Evolutionary conservation across 2,329 filamentous ascomycete genomes (phyloP).

Genomic region (Aspergillus arachidicola): DNA sequence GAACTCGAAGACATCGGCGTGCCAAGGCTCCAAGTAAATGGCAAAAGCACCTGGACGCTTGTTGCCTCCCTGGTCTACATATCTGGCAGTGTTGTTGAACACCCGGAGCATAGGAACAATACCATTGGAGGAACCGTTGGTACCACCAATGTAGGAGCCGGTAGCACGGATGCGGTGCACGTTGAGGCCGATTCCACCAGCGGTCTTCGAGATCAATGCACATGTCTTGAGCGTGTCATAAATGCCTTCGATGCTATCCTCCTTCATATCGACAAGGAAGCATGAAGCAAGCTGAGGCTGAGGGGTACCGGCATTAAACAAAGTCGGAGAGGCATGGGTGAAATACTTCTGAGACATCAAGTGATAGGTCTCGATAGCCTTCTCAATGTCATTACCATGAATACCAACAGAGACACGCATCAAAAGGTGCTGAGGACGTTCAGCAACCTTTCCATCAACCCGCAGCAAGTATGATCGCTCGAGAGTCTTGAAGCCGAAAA

Average conservation of each 20-base stretch:
- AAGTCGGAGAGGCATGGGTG: slow-evolving; percentile 94
- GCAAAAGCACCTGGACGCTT: slow-evolving; percentile 98
- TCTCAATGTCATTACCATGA: slow-evolving; percentile 92
- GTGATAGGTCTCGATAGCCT: slow-evolving; percentile 96
- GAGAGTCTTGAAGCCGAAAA: slow-evolving; percentile 99
- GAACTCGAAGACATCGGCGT: slow-evolving; percentile 96
- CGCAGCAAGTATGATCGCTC: slow-evolving; percentile 97
- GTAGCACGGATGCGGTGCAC: slow-evolving; percentile 96
- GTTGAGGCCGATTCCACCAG: slow-evolving; percentile 95
- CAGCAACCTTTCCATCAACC: slow-evolving; percentile 92
- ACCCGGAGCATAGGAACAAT: slow-evolving; percentile 97
- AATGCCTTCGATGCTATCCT: slow-evolving; percentile 98
- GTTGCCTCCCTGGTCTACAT: slow-evolving; percentile 98
- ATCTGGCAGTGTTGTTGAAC: slow-evolving; percentile 98
- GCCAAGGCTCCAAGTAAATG: slow-evolving; percentile 99
- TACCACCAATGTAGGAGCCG: slow-evolving; percentile 96
- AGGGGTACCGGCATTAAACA: slow-evolving; percentile 97
- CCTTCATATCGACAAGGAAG: slow-evolving; percentile 99
- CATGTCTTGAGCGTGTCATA: slow-evolving; percentile 99
- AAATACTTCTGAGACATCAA: slow-evolving; percentile 99
- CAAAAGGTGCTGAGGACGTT: slow-evolving; percentile 98
- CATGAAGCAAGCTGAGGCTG: slow-evolving; percentile 94
- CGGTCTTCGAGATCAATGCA: slow-evolving; percentile 99
- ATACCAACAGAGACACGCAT: slow-evolving; percentile 99
- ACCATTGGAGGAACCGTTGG: slow-evolving; percentile 97